Conservation (phyloP, 106 monocot genomes). For the Dendrobium huoshanense region DNA sequence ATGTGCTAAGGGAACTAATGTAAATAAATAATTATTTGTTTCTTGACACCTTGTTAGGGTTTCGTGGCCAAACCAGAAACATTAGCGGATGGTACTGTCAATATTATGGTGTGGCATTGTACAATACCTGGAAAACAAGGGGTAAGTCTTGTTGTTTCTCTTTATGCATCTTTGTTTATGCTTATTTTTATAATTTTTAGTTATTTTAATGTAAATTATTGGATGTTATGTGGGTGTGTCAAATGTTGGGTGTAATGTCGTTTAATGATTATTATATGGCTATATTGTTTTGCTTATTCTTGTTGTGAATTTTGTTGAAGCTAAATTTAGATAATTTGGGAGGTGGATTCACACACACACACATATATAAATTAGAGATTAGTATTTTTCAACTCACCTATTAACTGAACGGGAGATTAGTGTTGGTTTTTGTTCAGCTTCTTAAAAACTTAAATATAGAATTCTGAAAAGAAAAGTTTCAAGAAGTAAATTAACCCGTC, state of each 20-base stretch:
- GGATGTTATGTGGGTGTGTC: background rate
- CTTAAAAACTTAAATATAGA: too few relatives aligned
- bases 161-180: background rate
- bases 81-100: constrained; percentile 50
- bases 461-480: too few relatives aligned
- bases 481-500: too few relatives aligned
- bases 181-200: background rate
- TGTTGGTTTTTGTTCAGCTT: too few relatives aligned
- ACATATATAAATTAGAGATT: too few relatives aligned
- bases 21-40: background rate
- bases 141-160: constrained; percentile 22
- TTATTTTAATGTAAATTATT: background rate
- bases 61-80: constrained; percentile 82
- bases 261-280: background rate
- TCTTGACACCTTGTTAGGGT: constrained; percentile 33
- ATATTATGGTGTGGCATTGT: constrained; percentile 82
- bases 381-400: too few relatives aligned
- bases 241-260: background rate
- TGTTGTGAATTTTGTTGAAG: background rate
- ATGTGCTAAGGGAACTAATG: background rate
- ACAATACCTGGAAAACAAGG: constrained; percentile 66
- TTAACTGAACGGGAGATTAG: too few relatives aligned
- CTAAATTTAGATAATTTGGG: background rate
- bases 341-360: too few relatives aligned
- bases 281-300: too few relatives aligned